Conservation (phyloP, 2,329 filamentous ascomycete genomes). For the Ophiostoma sp. region DNA sequence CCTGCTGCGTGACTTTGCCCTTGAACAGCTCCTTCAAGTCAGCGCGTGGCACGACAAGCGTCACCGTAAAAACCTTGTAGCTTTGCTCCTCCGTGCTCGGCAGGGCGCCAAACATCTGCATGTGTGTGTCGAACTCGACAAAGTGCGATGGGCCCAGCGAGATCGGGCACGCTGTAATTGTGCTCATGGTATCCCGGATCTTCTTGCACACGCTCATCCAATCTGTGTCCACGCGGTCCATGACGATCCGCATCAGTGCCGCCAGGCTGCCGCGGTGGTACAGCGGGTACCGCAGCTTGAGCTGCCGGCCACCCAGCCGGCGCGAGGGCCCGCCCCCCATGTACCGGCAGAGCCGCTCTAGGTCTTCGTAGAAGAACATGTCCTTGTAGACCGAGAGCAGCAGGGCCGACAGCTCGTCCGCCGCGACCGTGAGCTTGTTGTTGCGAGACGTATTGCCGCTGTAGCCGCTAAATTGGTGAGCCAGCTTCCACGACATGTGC, state of each 20-base stretch:
- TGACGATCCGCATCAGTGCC: constrained; percentile 37
- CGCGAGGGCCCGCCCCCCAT: background rate
- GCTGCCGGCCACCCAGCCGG: background rate
- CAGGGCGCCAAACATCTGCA: background rate
- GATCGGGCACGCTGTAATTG: background rate
- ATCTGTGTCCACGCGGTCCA: constrained; percentile 34
- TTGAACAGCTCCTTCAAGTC: background rate
- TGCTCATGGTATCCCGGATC: constrained; percentile 26
- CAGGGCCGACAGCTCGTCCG: background rate
- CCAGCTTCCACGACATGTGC: constrained; percentile 36
- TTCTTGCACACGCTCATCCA: background rate
- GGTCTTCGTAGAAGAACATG: background rate
- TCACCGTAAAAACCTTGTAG: background rate
- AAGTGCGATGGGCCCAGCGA: background rate
- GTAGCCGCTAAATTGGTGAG: constrained; percentile 31
- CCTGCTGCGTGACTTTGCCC: background rate
- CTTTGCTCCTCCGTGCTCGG: background rate
- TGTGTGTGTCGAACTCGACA: background rate
- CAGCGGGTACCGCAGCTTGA: constrained; percentile 22
- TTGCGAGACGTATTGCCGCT: constrained; percentile 6
- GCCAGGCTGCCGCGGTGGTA: constrained; percentile 40
- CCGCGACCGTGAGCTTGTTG: background rate
- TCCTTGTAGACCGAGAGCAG: background rate
- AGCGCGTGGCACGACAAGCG: background rate
- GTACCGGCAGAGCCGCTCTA: background rate